phyloP scores from a whole-genome alignment of 2,329 filamentous ascomycete species.

The Ophiosphaerella herpotricha region DNA sequence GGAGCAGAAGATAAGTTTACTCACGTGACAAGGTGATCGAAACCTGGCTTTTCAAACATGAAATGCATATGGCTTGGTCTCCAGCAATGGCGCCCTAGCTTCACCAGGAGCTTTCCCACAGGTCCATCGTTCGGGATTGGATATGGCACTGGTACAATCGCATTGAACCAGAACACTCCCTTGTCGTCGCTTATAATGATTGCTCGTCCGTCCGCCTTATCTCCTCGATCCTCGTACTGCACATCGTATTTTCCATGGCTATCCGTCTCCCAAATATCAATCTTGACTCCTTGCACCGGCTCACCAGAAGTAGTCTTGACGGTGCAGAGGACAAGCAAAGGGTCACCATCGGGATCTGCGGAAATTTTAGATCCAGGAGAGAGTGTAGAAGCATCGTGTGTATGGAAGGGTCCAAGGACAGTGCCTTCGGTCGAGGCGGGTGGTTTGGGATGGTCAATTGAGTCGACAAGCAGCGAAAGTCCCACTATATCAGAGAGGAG shows the following conservation, averaged over 20 bases:
- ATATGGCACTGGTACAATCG: conserved; percentile 83
- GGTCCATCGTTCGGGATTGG: conserved; percentile 80
- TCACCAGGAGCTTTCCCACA: conserved; percentile 57
- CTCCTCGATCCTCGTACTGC: conserved; percentile 66
- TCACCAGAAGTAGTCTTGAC: conserved; percentile 67
- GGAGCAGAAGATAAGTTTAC: conserved; percentile 43
- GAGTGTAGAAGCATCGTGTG: conserved; percentile 69
- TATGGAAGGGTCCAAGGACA: conserved; percentile 82
- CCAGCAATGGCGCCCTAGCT: conserved; percentile 41
- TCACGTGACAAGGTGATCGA: conserved; percentile 80
- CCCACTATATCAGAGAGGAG: conserved; percentile 80
- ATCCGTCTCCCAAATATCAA: conserved; percentile 88
- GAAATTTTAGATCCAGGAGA: conserved; percentile 66
- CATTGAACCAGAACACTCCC: conserved; percentile 83
- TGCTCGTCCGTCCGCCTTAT: conserved; percentile 71
- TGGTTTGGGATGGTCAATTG: conserved; percentile 82
- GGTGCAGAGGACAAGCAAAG: conserved; percentile 74
- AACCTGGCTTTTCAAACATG: conserved; percentile 67
- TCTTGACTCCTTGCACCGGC: conserved; percentile 68
- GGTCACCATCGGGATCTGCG: conserved; percentile 69
- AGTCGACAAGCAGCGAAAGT: conserved; percentile 78
- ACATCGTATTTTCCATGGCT: conserved; percentile 81
- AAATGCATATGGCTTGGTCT: conserved; percentile 48
- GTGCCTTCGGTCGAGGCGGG: conserved; percentile 73
- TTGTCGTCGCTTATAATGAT: conserved; percentile 71